Evolutionary conservation across 2,329 filamentous ascomycete genomes (phyloP).

Genomic region (Colletotrichum karsti): DNA sequence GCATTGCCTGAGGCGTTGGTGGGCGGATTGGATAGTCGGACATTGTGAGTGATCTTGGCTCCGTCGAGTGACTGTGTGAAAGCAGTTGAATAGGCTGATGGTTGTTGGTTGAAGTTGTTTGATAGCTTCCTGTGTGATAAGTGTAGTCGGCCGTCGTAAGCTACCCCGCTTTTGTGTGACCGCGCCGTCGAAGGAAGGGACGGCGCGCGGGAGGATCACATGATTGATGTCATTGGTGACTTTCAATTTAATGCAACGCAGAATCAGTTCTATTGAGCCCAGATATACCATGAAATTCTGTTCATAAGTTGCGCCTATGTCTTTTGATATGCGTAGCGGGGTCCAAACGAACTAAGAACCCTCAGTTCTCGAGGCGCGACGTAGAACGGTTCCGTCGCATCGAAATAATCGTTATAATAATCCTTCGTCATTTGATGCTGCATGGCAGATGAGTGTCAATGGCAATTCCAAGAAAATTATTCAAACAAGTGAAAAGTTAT

Average conservation of each 20-base stretch:
- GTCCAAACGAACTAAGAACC: conserved; percentile 16
- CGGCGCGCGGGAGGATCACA: too few species aligned
- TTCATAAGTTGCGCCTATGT: not conserved
- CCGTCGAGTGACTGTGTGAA: too few species aligned
- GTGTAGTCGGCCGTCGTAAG: too few species aligned
- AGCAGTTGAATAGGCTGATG: too few species aligned
- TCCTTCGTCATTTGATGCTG: conserved; percentile 27
- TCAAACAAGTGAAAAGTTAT: not conserved
- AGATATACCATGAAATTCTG: too few species aligned
- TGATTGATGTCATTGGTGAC: too few species aligned
- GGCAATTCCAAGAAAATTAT: rapidly evolving
- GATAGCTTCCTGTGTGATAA: too few species aligned
- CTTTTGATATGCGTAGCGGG: conserved; percentile 13
- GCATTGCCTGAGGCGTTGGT: not conserved
- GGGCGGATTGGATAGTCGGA: not conserved
- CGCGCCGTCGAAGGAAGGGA: too few species aligned
- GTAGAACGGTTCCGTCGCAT: conserved; percentile 24
- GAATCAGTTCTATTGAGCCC: too few species aligned
- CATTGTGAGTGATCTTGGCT: not conserved
- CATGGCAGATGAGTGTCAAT: rapidly evolving
- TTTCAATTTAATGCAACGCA: too few species aligned
- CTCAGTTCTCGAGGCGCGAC: conserved; percentile 11
- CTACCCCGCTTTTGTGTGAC: too few species aligned
- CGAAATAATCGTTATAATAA: conserved; percentile 22
- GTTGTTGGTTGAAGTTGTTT: too few species aligned